A percentile compares a stretch with the other conserved stretches of the same genome.
Conservation (phyloP, 1,139 yeast species). For the Nakaseomyces nivariensis region DNA sequence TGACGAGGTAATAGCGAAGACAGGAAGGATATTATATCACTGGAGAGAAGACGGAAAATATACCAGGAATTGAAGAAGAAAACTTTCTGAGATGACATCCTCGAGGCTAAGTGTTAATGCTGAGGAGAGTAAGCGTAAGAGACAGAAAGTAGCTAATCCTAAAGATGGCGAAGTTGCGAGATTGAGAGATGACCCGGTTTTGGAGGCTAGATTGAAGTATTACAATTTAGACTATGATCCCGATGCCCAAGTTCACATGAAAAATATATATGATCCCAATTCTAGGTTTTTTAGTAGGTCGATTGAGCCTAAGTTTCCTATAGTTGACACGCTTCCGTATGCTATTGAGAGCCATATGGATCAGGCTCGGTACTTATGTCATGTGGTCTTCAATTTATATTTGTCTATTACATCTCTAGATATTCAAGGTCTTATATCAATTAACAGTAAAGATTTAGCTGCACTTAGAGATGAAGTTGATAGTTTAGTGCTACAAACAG, state of each 20-base stretch:
- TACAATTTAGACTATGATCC: conserved; percentile 54
- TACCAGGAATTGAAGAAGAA: too few relatives aligned
- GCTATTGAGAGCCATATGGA: conserved; percentile 58
- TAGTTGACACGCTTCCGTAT: conserved; percentile 67
- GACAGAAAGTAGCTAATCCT: conserved; percentile 12
- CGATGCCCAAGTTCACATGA: conserved; percentile 35
- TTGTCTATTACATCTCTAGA: conserved; percentile 71
- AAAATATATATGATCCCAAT: conserved; percentile 37
- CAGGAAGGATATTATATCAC: too few relatives aligned
- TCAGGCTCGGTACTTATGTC: conserved; percentile 66
- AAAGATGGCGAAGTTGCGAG: conserved; percentile 6
- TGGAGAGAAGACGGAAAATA: too few relatives aligned
- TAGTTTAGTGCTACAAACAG: conserved; percentile 45
- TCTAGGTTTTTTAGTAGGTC: conserved; percentile 51
- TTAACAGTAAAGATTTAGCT: conserved; percentile 53
- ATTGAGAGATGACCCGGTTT: conserved; percentile 11
- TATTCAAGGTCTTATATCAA: conserved; percentile 60
- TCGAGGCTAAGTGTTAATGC: conserved; percentile 14
- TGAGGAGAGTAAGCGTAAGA: conserved; percentile 15
- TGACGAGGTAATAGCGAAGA: too few relatives aligned
- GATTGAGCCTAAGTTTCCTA: conserved; percentile 44
- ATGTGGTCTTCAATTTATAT: conserved; percentile 68
- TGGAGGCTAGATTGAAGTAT: conserved; percentile 33
- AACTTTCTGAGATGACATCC: background rate
- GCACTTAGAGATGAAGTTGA: conserved; percentile 36